Base-by-base conservation (phyloP, 2,329 filamentous ascomycete genomes). In the Aspergillus chevalieri region DNA sequence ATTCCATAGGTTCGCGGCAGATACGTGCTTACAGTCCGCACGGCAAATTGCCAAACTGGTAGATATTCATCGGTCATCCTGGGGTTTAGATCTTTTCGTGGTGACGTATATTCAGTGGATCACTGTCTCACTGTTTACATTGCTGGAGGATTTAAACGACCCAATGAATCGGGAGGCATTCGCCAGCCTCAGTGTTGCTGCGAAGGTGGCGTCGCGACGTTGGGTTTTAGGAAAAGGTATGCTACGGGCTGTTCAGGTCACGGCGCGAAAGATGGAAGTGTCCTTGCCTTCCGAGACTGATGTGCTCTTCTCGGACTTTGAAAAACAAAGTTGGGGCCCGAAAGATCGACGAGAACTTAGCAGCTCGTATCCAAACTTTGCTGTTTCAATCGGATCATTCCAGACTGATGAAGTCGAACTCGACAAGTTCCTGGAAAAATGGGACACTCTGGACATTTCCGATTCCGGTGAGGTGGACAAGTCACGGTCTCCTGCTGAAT, bases 71-170 rank as follows among this genome's bases (percentile, higher is more conserved):
- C 59, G 59, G n/a, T 46, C 50, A 0, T 49, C 51, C 6, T 65
- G 63, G 62, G 55, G 57, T 7, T 47, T 58, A 4, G 58, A 65
- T 22, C 51, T 54, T 22, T 59, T 64, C 21, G 54, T 60, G 1
- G 52, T 57, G 38, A 56, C 53, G 10, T 36, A 56, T 9, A 59
- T 59, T 43, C 60, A 65, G 17, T 64, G 59, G 45, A 43, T 60
- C 7, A 55, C 56, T 2, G 51, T 61, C 7, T 55, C 59, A 2
- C 36, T 59, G 7, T 63, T 64, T 43, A 53, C 55, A 2, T 42
- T 62, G 1, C 52, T 61, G 2, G 58, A 57, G 3, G 50, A 50
- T 8, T 50, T 62, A 6, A 42, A 55, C 3, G 39, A 55, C 8
- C 43, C 46, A 4, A 41, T 51, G 3, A 49, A 49, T 36, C 44